Evolutionary conservation across 2,329 filamentous ascomycete genomes (phyloP).

Genomic region (Aspergillus pseudoviridinutans): DNA sequence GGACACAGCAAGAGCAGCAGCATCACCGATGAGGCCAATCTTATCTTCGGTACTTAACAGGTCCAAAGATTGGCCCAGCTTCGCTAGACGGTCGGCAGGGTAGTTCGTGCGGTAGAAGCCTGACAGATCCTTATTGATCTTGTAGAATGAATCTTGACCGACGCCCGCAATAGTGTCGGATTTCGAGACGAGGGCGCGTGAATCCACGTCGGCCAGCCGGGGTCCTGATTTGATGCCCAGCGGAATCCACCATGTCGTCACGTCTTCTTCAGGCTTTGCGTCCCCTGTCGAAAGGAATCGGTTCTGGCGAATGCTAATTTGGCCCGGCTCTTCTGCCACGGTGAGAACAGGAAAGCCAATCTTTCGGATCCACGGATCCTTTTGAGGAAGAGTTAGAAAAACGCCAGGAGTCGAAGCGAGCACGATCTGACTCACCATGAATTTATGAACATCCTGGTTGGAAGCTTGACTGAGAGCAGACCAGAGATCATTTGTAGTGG

Average conservation of each 20-base stretch:
- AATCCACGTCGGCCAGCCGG: constrained; percentile 58
- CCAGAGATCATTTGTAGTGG: constrained; percentile 90
- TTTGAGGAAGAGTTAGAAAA: constrained; percentile 9
- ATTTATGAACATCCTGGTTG: constrained; percentile 74
- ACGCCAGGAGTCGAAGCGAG: neutral
- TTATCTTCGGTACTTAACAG: constrained; percentile 81
- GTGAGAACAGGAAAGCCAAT: constrained; percentile 92
- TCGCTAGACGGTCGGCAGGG: constrained; percentile 73
- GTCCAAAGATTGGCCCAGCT: constrained; percentile 72
- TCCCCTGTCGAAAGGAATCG: constrained; percentile 91
- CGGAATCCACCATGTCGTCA: constrained; percentile 94
- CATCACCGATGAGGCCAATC: constrained; percentile 87
- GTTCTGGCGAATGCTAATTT: constrained; percentile 77
- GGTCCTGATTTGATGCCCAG: constrained; percentile 76
- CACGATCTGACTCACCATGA: constrained; percentile 61
- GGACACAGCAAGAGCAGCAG: constrained; percentile 81
- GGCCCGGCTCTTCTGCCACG: constrained; percentile 75
- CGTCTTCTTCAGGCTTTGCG: constrained; percentile 83
- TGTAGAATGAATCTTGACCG: constrained; percentile 80
- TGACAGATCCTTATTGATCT: constrained; percentile 83
- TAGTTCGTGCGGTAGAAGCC: constrained; percentile 95
- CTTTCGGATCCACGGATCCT: constrained; percentile 85
- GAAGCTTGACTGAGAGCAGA: constrained; percentile 81
- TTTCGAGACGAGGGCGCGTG: constrained; percentile 69
- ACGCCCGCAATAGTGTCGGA: constrained; percentile 64